Conservation (phyloP, 306 rosid species). For the Quercus glauca region DNA sequence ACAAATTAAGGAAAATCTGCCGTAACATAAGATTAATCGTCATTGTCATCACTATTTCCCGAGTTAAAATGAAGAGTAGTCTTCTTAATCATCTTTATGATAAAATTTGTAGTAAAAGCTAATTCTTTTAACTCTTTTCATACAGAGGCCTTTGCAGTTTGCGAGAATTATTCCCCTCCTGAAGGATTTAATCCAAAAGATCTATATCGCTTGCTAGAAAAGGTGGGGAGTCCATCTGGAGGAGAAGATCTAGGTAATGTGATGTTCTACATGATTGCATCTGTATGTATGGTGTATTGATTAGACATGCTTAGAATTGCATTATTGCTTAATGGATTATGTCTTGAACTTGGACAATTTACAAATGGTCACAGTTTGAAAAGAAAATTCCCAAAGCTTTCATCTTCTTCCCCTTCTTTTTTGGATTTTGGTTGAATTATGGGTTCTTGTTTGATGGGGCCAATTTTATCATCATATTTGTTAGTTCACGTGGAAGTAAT, state of each 20-base stretch:
- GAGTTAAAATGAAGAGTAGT: not conserved
- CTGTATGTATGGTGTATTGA: not conserved
- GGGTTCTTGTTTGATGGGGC: not conserved
- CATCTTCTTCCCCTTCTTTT: not conserved
- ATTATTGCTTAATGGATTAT: not conserved
- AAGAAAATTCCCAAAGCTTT: not conserved
- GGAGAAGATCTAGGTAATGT: conserved; percentile 79
- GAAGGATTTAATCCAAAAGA: conserved; percentile 87
- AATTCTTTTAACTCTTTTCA: conserved; percentile 9
- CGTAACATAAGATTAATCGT: not conserved
- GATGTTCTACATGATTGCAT: not conserved
- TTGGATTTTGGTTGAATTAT: not conserved
- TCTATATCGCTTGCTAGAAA: conserved; percentile 81
- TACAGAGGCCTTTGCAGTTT: conserved; percentile 97
- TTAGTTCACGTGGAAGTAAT: not conserved
- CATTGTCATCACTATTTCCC: not conserved
- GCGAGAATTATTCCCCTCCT: conserved; percentile 93
- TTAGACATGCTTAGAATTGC: not conserved
- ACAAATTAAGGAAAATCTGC: conserved; percentile 2
- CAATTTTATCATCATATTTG: not conserved
- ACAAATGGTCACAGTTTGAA: not conserved
- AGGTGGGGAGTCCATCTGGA: conserved; percentile 95
- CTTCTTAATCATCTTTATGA: not conserved
- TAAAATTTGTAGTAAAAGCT: conserved; percentile 2
- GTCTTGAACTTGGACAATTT: not conserved